Conservation (phyloP, 768 basidiomycete species). For the Daedaleopsis sinensis region DNA sequence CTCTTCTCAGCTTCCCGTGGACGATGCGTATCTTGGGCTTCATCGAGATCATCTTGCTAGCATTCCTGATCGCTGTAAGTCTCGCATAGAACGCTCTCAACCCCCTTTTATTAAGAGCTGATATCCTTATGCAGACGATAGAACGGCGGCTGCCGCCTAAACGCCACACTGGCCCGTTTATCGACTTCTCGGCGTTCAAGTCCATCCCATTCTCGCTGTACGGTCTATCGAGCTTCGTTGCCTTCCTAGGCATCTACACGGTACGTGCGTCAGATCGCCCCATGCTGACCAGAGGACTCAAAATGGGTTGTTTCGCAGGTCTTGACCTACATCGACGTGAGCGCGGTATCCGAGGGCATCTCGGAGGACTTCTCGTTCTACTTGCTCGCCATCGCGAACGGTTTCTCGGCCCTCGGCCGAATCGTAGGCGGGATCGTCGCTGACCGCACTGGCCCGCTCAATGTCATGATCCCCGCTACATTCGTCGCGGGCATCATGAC, state of each 20-base stretch:
- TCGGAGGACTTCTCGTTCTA: constrained; percentile 59
- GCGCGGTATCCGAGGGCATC: constrained; percentile 54
- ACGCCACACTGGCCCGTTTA: constrained; percentile 56
- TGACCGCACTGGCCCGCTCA: constrained; percentile 65
- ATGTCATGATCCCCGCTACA: constrained; percentile 69
- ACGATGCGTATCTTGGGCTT: constrained; percentile 74
- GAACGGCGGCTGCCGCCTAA: constrained; percentile 55
- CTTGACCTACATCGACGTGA: constrained; percentile 68
- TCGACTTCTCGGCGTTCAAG: constrained; percentile 61
- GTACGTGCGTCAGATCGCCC: constrained; percentile 33
- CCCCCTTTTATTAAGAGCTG: constrained; percentile 18
- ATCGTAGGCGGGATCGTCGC: constrained; percentile 53
- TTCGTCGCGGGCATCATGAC: constrained; percentile 58
- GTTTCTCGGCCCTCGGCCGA: constrained; percentile 63
- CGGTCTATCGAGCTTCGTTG: constrained; percentile 54
- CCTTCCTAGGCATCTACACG: constrained; percentile 74
- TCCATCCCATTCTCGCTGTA: constrained; percentile 58
- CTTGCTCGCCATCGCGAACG: constrained; percentile 69
- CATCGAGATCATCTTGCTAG: constrained; percentile 53
- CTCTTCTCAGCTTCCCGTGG: constrained; percentile 65
- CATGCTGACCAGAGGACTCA: background rate
- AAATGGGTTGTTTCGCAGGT: constrained; percentile 37
- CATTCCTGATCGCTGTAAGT: constrained; percentile 26
- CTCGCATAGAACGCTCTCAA: too few species aligned
- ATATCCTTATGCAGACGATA: constrained; percentile 28